A percentile compares a stretch with the other conserved stretches of the same genome.
These are phyloP conservation scores for Neonectria faginata DNA, from an alignment of 2,329 filamentous ascomycete species.

Conservation along the genomic window DNA sequence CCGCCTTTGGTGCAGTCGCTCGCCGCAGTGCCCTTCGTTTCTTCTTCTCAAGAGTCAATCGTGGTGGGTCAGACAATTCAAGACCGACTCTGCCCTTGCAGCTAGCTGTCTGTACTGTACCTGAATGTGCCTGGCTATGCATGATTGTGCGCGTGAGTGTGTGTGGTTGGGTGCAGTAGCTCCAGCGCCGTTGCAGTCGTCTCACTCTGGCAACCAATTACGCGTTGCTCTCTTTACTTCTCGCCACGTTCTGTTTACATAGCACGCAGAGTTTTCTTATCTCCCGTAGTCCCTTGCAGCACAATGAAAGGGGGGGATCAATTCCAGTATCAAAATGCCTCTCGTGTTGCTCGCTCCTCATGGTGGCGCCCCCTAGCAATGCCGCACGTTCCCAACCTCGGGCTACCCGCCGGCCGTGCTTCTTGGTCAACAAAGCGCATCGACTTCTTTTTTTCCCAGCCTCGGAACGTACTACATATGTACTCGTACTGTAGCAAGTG, in stretches of 20 bases:
- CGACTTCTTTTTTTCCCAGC: background rate
- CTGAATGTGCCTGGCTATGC: conserved; percentile 11
- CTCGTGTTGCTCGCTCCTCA: background rate
- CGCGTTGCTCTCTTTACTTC: conserved; percentile 8
- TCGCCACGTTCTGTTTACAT: conserved; percentile 1
- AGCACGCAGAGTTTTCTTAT: conserved; percentile 15
- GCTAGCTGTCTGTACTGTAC: background rate
- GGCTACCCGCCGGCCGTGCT: conserved; percentile 6
- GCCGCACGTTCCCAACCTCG: conserved; percentile 6
- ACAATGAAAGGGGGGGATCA: conserved; percentile 1
- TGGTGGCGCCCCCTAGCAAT: background rate
- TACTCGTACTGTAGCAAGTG: background rate
- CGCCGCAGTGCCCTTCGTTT: background rate
- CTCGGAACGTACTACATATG: conserved; percentile 18
- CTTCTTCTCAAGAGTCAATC: conserved; percentile 9
- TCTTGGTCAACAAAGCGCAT: background rate
- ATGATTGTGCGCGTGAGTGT: conserved; percentile 12
- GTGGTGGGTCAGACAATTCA: conserved; percentile 11
- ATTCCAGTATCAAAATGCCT: conserved; percentile 16
- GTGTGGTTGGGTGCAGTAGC: conserved; percentile 16
- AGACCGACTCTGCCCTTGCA: conserved; percentile 19
- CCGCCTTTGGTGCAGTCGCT: no score
- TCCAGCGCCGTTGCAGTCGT: conserved; percentile 12
- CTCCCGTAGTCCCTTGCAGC: conserved; percentile 2
- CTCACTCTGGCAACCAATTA: conserved; percentile 7